Evolutionary conservation across 1,284 basidiomycete species (phyloP).

Genomic region (Tranzscheliella williamsii): DNA sequence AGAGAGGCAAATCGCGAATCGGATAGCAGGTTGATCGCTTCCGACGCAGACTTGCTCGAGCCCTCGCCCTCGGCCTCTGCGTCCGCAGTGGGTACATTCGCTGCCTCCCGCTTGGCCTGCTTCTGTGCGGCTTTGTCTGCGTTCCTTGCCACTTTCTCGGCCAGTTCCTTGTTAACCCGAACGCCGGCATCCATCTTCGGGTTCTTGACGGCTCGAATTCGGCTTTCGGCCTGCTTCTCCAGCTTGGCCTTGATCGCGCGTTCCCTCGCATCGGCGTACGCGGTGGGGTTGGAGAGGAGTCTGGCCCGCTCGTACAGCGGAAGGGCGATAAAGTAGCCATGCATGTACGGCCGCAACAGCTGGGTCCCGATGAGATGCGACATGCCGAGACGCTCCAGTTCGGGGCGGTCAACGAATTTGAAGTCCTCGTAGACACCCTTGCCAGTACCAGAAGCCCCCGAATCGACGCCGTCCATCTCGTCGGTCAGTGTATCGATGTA

Average conservation of each 20-base stretch:
- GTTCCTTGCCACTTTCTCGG: conserved; percentile 78
- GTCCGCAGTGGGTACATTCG: no score
- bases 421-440: conserved; percentile 82
- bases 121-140: conserved; percentile 69
- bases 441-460: conserved; percentile 40
- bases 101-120: conserved; percentile 46
- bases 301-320: conserved; percentile 94
- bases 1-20: conserved; percentile 89
- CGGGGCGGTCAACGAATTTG: conserved; percentile 90
- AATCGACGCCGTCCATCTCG: conserved; percentile 83
- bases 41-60: conserved; percentile 58
- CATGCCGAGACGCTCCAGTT: conserved; percentile 74
- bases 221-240: conserved; percentile 86
- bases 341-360: conserved; percentile 98
- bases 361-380: conserved; percentile 92
- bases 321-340: conserved; percentile 95
- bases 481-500: conserved; percentile 94
- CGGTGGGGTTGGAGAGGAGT: conserved; percentile 92
- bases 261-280: conserved; percentile 90
- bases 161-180: conserved; percentile 90
- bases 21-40: conserved; percentile 67
- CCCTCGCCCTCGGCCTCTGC: conserved; percentile 47
- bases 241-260: conserved; percentile 83
- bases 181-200: conserved; percentile 59
- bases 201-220: conserved; percentile 70